Evolutionary conservation across 2,329 filamentous ascomycete genomes (phyloP), one percentile per base, ranked within the genome.

Genomic region (Gnomoniopsis sp.): DNA sequence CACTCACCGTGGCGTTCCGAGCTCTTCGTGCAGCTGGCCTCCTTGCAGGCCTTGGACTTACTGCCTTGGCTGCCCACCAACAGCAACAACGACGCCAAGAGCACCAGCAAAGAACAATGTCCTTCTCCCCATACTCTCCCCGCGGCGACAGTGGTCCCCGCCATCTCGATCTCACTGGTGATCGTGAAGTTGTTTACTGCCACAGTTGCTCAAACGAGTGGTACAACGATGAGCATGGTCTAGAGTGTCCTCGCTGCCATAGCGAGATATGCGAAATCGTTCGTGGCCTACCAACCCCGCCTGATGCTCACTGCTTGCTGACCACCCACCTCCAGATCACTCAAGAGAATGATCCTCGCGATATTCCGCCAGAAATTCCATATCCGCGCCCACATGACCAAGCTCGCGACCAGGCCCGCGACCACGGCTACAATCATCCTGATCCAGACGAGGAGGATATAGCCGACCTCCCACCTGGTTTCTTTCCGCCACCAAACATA

Each of bases 181-280:
- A 75, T 62, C 79, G 85, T 63, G 90, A 96, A 69, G 84, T 93
- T 64, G 88, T 97, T 56, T 96, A 83, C 72, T 99, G 95, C 74
- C 91, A 98, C 74, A 76, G 81, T 61, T 98, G 95, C 75, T 72
- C 82, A 54, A 76, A 89, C 63, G 88, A 96, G 71, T 98, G 92
- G 91, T 90, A 88, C 68, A 79, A 85, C 60, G 84, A 90, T 60
- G 82, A 89, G 63, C 79, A 82, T 64, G 87, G 75, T 26, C 75
- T 96, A 62, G 77, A 75, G 17, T 99, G 95, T 70, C 91, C 92
- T 17, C 73, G 77, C n/a, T 99, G 95, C 70, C 71, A 80, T 3
- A 86, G 86, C 41, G 91, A 96, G 21, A 87, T 91, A 65, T 91
- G 86, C 17, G 93, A 99, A 75, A 91, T 98, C 66, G 93, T 96